Percentiles rank a stretch among this genome's conserved stretches.
These are phyloP conservation scores for Cladophialophora yegresii DNA, from an alignment of 2,329 filamentous ascomycete genomes.

Conservation along the genomic window DNA sequence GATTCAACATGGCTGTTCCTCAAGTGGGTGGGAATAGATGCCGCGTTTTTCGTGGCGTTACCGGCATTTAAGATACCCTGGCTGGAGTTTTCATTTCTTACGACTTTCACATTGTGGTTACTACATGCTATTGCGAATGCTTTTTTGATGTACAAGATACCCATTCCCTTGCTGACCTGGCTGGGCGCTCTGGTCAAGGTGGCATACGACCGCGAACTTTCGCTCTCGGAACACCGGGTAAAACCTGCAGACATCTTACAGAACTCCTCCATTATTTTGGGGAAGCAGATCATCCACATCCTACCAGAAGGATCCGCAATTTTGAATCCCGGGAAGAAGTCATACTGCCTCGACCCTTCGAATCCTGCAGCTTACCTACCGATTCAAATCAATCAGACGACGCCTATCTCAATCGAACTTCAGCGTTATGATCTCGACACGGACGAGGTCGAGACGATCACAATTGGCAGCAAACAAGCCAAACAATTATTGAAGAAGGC, in stretches of 20 bases:
- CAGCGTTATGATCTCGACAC: constrained; percentile 81
- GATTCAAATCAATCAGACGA: constrained; percentile 90
- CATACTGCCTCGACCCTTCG: constrained; percentile 75
- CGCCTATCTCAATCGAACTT: constrained; percentile 86
- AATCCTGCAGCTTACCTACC: constrained; percentile 68
- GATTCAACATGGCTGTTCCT: constrained; percentile 88
- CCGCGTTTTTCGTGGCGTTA: constrained; percentile 80
- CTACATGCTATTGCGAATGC: constrained; percentile 73
- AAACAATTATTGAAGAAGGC: constrained; percentile 72
- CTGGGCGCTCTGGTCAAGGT: constrained; percentile 73
- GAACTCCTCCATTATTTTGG: constrained; percentile 89
- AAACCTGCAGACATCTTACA: constrained; percentile 85
- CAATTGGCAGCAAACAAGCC: constrained; percentile 71
- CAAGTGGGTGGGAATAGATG: constrained; percentile 91
- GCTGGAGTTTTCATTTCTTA: constrained; percentile 83
- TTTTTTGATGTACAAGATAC: constrained; percentile 90
- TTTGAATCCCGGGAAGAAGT: constrained; percentile 76
- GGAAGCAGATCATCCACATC: constrained; percentile 96
- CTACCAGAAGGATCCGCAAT: constrained; percentile 92
- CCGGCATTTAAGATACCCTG: constrained; percentile 90
- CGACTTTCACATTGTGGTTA: constrained; percentile 70
- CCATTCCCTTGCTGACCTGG: constrained; percentile 73
- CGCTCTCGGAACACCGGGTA: constrained; percentile 89
- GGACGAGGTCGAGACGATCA: constrained; percentile 75
- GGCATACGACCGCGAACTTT: constrained; percentile 88